Evolutionary conservation across 306 rosid species (phyloP), one percentile per base, ranked within the genome.

Genomic region (Cajanus cajan): DNA sequence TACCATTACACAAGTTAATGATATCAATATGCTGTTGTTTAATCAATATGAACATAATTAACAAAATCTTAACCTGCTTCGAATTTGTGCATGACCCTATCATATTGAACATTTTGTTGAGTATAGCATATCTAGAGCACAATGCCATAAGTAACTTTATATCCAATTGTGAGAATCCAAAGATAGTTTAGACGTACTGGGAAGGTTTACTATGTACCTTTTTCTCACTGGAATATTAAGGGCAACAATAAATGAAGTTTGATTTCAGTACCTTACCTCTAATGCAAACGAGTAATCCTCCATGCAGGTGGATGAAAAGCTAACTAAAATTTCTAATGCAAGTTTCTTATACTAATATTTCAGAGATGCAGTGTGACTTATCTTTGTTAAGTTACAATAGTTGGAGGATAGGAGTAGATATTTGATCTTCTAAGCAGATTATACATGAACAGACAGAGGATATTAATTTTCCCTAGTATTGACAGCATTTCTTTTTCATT

Each of bases 1-100:
- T 4, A 72, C 40, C 36, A 51, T 8, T 11, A 34, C 28, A 61
- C 41, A 50, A 73, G 8, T 15, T 14, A 71, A 63, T 18, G 47
- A 77, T 41, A 21, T 59, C 65, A 70, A 63, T 31, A 59, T 61
- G 50, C 13, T 40, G 68, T 12, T 40, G 68, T 51, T 70, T 45
- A 57, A 59, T 66, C 73, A 36, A 55, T 36, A 41, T 41, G 76
- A 78, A 66, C 25, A 52, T 7, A 74, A 80, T 6, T 47, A 63
- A 58, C 36, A 12, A 80, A 63, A 4, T 12, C 22, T 13, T 16
- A 6, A 45, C 24, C 58, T 34, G 58, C 40, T 22, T 57, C 6
- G 2, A 28, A 11, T n/a, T 45, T n/a, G 14, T 11, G 54, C 63
- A 21, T 8, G 16, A 13, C 44, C 10, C 14, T 4, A 67, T 34